Conservation (phyloP, 1,139 yeast species). For the Wickerhamiella pararugosa region DNA sequence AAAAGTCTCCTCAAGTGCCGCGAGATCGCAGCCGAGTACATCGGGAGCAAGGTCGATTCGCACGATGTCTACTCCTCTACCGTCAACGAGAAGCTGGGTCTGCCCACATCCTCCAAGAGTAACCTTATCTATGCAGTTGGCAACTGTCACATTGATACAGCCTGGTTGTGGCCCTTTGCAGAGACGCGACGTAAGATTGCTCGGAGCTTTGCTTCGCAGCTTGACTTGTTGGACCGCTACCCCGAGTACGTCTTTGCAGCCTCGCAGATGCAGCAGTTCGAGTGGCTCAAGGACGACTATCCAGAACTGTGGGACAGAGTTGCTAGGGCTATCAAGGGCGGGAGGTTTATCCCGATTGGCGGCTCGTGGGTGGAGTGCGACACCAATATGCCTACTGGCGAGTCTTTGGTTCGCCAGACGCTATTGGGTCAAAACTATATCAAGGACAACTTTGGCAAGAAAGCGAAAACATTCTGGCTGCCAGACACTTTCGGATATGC, state of each 20-base stretch:
- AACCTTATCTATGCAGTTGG: slow-evolving; percentile 64
- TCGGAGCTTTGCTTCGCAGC: slow-evolving; percentile 90
- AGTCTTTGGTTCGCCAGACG: slow-evolving; percentile 76
- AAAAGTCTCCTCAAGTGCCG: slow-evolving; percentile 46
- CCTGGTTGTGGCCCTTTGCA: slow-evolving; percentile 97
- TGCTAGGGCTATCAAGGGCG: slow-evolving; percentile 49
- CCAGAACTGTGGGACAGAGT: slow-evolving; percentile 59
- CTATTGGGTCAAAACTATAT: slow-evolving; percentile 80
- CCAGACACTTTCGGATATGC: slow-evolving; percentile 97
- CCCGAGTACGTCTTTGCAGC: slow-evolving; percentile 93
- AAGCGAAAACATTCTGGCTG: slow-evolving; percentile 72
- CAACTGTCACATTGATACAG: slow-evolving; percentile 93
- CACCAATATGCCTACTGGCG: slow-evolving; percentile 88
- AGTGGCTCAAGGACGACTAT: slow-evolving; percentile 77
- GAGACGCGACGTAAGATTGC: slow-evolving; percentile 86
- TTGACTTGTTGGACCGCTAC: slow-evolving; percentile 66
- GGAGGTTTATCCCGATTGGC: slow-evolving; percentile 79
- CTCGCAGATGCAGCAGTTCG: slow-evolving; percentile 89
- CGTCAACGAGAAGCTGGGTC: slow-evolving; percentile 14
- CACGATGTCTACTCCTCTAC: slow-evolving; percentile 37
- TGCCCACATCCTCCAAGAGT: neutral
- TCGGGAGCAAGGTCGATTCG: slow-evolving; percentile 53
- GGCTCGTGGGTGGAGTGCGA: slow-evolving; percentile 98
- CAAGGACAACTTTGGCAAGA: slow-evolving; percentile 58
- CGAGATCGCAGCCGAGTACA: slow-evolving; percentile 42